A percentile compares a stretch with the other conserved stretches of the same genome.
phyloP scores from a whole-genome alignment of 305 asterid species.

The Solanum aculeatissimum region DNA sequence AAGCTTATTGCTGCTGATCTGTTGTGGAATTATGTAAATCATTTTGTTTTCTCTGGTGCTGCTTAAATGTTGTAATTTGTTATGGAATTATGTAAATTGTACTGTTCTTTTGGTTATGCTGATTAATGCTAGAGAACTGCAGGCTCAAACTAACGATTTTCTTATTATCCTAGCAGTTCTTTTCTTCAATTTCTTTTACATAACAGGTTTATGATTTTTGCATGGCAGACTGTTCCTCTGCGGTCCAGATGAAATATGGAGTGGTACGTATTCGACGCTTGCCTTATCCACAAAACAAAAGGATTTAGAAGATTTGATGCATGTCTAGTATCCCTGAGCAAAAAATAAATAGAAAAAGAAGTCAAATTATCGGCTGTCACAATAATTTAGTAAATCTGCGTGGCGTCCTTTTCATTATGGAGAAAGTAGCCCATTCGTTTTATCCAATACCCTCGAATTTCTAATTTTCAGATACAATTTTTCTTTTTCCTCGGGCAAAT shows the following conservation, averaged over 20 bases:
- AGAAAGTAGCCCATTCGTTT: neutral
- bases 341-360: neutral
- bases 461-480: neutral
- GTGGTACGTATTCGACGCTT: neutral
- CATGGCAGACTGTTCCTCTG: neutral
- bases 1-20: neutral
- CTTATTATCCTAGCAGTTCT: neutral
- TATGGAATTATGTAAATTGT: neutral
- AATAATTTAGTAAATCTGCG: neutral
- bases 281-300: neutral
- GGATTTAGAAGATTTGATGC: neutral
- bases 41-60: neutral
- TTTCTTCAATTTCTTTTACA: neutral
- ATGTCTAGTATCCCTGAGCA: neutral
- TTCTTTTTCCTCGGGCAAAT: neutral
- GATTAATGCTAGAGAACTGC: neutral
- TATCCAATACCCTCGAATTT: no score
- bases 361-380: neutral
- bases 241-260: neutral
- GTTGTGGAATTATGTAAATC: slow-evolving; percentile 1
- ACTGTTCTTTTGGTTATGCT: neutral
- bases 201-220: neutral
- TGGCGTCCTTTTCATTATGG: neutral
- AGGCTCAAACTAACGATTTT: neutral
- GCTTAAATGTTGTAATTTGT: neutral